Percentiles rank a stretch among this genome's conserved stretches.
These are phyloP conservation scores for Mycotypha africana DNA, from an alignment of 371 early-diverging fungal genomes.

Conservation along the genomic window DNA sequence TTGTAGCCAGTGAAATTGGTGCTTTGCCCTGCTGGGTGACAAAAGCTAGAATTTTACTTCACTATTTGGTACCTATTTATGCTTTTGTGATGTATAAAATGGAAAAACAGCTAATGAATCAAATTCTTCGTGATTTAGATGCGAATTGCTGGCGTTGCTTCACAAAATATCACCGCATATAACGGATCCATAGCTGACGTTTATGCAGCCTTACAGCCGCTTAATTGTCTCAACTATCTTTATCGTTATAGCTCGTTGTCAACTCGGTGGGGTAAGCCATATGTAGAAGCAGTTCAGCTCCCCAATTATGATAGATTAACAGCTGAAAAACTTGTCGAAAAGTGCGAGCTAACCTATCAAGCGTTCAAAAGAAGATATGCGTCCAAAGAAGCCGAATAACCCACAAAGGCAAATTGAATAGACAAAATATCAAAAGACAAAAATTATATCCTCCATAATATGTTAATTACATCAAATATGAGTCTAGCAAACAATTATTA, in stretches of 20 bases:
- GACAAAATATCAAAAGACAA: too few species aligned
- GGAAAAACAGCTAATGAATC: too few species aligned
- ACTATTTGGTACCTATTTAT: constrained; percentile 34
- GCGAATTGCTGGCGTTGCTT: constrained; percentile 41
- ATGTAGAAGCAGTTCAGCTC: constrained; percentile 28
- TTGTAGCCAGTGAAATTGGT: constrained; percentile 63
- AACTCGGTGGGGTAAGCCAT: constrained; percentile 36
- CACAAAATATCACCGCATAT: constrained; percentile 57
- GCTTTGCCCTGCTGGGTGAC: constrained; percentile 44
- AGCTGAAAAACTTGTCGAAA: constrained; percentile 24
- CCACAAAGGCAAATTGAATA: too few species aligned
- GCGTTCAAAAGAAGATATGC: constrained; percentile 27
- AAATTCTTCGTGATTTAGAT: constrained; percentile 22
- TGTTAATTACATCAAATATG: too few species aligned
- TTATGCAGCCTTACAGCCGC: constrained; percentile 43
- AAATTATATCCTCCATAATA: too few species aligned
- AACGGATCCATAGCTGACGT: constrained; percentile 51
- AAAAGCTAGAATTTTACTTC: constrained; percentile 29
- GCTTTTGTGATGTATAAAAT: not conserved
- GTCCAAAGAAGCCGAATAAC: too few species aligned
- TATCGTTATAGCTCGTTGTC: constrained; percentile 42
- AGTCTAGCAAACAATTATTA: not conserved
- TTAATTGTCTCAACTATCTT: constrained; percentile 30
- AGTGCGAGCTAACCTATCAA: constrained; percentile 32
- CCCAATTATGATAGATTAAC: constrained; percentile 15